Evolutionary conservation across 139 green algal genomes (phyloP), one percentile per base, ranked within the genome.

Genomic region (Pseudopediastrum boryanum): DNA sequence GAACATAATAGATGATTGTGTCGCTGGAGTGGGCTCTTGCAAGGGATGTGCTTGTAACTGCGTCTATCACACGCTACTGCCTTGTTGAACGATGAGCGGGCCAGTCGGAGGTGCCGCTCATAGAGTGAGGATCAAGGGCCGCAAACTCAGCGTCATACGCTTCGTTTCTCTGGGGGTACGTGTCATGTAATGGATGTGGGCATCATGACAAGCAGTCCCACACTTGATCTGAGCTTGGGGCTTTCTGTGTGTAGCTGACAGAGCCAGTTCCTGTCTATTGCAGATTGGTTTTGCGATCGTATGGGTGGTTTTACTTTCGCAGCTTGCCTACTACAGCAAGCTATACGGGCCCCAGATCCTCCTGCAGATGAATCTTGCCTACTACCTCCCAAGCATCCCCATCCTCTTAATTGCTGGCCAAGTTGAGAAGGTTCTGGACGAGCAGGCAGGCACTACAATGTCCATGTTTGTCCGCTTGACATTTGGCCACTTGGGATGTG

Each of bases 381-480:
- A 93, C 80, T 95, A 92, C 71, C 38, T 94, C 48, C 92, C 92
- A 46, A 89, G 79, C 79, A 96, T 95, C 62, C 92, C 92, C 2
- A 46, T 86, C 9, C 23, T 92, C 6, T 27, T 77, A 41, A 41
- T 88, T 68, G 23, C 35, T 16, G 63, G 62, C 9, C n/a, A 86
- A 64, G 4, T 86, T 16, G 86, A 90, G 63, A 80, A 81, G 38
- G 19, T 82, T 0, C 51, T 91, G 58, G 90, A 95, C 76, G 72
- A 76, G 0, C 65, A 71, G n/a, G 70, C 94, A 61, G 92, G 93
- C 7, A 63, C 63, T 3, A 83, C 80, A 0, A 72, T 89, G 16
- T 86, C 73, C 88, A 82, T 85, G 73, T 19, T 46, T 1, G 42
- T 80, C 1, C 69, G 80, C 13, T 44, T 89, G 23, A 78, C 71